These are phyloP conservation scores for Phoma herbarum DNA, from an alignment of 2,329 filamentous ascomycete genomes.

Conservation along the genomic window DNA sequence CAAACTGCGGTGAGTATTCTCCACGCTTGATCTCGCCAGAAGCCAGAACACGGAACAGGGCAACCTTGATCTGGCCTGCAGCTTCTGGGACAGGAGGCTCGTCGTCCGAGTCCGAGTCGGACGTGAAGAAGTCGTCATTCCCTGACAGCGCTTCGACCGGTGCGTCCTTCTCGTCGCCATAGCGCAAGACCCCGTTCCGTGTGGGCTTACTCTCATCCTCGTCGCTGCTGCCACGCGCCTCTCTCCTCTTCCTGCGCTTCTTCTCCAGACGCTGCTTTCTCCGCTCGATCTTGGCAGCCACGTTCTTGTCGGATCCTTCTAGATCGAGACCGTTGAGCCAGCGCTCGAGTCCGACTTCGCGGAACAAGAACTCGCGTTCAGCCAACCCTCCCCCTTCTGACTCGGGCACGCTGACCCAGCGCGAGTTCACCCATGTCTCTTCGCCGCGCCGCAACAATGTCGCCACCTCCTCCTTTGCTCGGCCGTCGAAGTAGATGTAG, in stretches of 20 bases:
- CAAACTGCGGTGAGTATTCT: conserved; percentile 97
- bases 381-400: conserved; percentile 92
- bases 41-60: conserved; percentile 92
- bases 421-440: conserved; percentile 98
- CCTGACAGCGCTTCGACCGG: conserved; percentile 78
- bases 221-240: conserved; percentile 60
- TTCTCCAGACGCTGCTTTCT: conserved; percentile 77
- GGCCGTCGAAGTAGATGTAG: conserved; percentile 98
- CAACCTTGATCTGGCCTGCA: conserved; percentile 96
- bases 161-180: conserved; percentile 78
- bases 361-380: conserved; percentile 95
- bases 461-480: conserved; percentile 94
- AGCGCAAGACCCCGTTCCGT: conserved; percentile 73
- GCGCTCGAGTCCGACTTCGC: conserved; percentile 92
- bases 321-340: conserved; percentile 97
- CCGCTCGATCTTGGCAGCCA: conserved; percentile 78
- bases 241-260: conserved; percentile 80
- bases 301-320: conserved; percentile 79
- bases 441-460: conserved; percentile 91
- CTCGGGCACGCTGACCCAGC: conserved; percentile 94
- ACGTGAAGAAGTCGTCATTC: conserved; percentile 70
- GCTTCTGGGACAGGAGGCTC: conserved; percentile 90
- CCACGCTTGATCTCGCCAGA: conserved; percentile 98
- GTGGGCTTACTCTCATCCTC: conserved; percentile 52
- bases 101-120: conserved; percentile 76